Base-by-base conservation (phyloP, 768 basidiomycete genomes). In the Termitomyces bulborhizus region DNA sequence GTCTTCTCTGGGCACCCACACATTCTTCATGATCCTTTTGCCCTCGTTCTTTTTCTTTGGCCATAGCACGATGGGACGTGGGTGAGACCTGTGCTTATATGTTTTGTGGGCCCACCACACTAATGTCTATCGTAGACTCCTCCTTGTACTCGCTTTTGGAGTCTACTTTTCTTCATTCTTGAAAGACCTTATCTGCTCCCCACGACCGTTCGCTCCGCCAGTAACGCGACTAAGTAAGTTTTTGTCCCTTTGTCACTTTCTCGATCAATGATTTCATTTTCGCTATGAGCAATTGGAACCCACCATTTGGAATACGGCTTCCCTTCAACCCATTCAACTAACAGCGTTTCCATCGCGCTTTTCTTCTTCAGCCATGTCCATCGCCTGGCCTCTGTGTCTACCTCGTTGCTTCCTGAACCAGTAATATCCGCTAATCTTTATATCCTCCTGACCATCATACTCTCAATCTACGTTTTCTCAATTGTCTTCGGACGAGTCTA, bases 271-370 rank as follows among this genome's bases (percentile, higher is more conserved):
- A 29, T 39, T 16, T 2, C 24, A 21, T 3, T 32, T 34, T 15
- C 39, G 34, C 32, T 12, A 34, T 37, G 60, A 91, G 88, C 85
- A 4, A 85, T 92, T 50, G 86, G 89, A 13, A 79, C 74, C 1
- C 89, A 91, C 63, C 90, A 93, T 61, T 77, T 91, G 3, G 93
- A 96, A 72, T 96, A 96, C 62, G 96, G 96, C 24, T 96, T 98
- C 65, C 95, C 94, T 0, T 96, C 93, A 0, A 97, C 95, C 0
- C 96, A 99, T 64, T 90, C 92, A 1, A 92, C 94, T 7, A 96
- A 97, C 68, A 82, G 85, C 52, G 79, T 93, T 50, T 95, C 92
- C 27, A 89, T 97, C 63, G 93, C 93, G 0, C 78, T 98, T 3
- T 91, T 90, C 70, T 76, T 91, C 57, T 86, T 79, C 58, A 70